These are phyloP conservation scores for Zygosaccharomyces lentus DNA, from an alignment of 805 yeast species.

Conservation along the genomic window DNA sequence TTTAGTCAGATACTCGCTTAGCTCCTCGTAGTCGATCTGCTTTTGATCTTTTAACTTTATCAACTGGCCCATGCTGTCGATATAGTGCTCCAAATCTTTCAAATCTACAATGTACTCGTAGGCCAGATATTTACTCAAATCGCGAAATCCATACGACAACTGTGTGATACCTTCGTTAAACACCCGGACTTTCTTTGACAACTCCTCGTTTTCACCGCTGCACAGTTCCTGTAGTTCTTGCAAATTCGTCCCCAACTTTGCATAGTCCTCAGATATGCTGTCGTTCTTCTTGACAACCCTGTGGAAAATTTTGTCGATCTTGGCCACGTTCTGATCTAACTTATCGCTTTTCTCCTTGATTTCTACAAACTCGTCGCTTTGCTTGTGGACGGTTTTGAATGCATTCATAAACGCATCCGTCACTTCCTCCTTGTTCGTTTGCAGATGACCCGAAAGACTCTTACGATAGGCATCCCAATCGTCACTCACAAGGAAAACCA, in stretches of 20 bases:
- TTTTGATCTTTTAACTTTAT: constrained; percentile 86
- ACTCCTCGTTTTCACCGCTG: constrained; percentile 33
- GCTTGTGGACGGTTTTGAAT: constrained; percentile 68
- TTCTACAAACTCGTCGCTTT: constrained; percentile 73
- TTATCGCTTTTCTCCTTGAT: constrained; percentile 79
- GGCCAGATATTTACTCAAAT: constrained; percentile 54
- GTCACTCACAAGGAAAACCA: constrained; percentile 29
- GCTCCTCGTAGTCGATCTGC: constrained; percentile 83
- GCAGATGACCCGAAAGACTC: constrained; percentile 24
- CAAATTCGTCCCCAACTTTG: constrained; percentile 65
- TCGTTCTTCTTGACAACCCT: constrained; percentile 68
- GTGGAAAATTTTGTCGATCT: constrained; percentile 72
- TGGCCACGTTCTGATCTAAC: constrained; percentile 74
- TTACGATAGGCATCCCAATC: constrained; percentile 36
- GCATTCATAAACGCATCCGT: constrained; percentile 92
- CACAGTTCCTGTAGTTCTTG: constrained; percentile 60
- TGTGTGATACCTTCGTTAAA: constrained; percentile 48
- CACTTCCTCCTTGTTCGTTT: constrained; percentile 54
- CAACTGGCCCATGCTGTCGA: constrained; percentile 57
- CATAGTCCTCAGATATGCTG: constrained; percentile 69
- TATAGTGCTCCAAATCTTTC: constrained; percentile 83
- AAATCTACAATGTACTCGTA: constrained; percentile 76
- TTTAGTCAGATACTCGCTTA: constrained; percentile 71
- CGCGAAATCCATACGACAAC: constrained; percentile 40
- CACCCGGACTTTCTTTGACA: constrained; percentile 36